Conservation (phyloP, 805 yeast genomes). For the Candida insectorum region DNA sequence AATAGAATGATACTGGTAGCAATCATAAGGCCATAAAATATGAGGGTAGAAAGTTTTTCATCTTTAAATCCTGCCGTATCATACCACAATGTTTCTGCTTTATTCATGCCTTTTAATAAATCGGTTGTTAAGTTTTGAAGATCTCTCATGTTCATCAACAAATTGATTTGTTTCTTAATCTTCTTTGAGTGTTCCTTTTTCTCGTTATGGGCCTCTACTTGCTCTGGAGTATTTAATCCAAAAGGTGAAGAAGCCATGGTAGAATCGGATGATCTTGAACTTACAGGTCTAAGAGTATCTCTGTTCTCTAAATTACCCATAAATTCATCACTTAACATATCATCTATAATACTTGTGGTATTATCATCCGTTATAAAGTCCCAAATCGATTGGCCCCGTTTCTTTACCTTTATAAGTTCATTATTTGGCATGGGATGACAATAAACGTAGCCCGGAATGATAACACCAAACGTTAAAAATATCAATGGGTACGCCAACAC, state of each 20-base stretch:
- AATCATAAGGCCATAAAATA: constrained; percentile 39
- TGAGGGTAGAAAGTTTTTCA: constrained; percentile 60
- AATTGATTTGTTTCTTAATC: constrained; percentile 36
- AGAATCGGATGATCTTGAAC: constrained; percentile 15
- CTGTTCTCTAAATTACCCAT: constrained; percentile 9
- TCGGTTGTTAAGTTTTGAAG: constrained; percentile 63
- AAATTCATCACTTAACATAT: constrained; percentile 22
- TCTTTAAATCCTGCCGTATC: constrained; percentile 70
- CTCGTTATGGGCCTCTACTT: constrained; percentile 8
- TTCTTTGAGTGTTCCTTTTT: constrained; percentile 15
- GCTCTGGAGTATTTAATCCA: constrained; percentile 10
- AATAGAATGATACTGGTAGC: constrained; percentile 37
- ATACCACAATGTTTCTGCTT: constrained; percentile 51
- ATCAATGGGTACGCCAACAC: constrained; percentile 62
- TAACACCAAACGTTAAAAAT: constrained; percentile 49
- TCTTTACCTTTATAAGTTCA: constrained; percentile 41
- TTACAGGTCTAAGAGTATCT: constrained; percentile 7
- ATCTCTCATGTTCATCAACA: constrained; percentile 65
- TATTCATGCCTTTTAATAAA: constrained; percentile 47
- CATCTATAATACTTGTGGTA: constrained; percentile 32
- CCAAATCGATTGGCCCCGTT: constrained; percentile 53
- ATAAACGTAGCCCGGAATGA: constrained; percentile 67
- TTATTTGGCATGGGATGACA: constrained; percentile 61
- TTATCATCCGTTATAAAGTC: constrained; percentile 32
- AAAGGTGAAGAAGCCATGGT: constrained; percentile 1